Conservation (phyloP, 1,284 basidiomycete species). For the Heterobasidion occidentale region DNA sequence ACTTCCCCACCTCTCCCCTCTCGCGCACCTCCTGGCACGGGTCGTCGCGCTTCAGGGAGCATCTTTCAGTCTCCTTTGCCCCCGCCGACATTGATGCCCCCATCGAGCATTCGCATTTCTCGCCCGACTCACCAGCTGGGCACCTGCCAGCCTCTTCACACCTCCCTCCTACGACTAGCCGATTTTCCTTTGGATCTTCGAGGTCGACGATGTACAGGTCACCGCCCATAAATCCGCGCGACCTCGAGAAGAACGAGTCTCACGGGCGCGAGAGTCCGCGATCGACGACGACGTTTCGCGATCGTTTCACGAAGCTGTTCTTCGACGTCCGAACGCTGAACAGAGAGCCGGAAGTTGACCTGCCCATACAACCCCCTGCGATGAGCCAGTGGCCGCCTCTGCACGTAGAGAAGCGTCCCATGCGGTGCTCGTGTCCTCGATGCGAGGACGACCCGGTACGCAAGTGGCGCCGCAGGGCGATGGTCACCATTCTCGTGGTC, state of each 20-base stretch:
- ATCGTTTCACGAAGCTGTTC: constrained; percentile 28
- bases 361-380: constrained; percentile 20
- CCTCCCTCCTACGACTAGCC: constrained; percentile 2
- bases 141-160: constrained; percentile 7
- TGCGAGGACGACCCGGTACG: constrained; percentile 17
- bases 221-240: constrained; percentile 12
- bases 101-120: constrained; percentile 25
- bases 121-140: constrained; percentile 23
- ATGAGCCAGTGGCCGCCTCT: constrained; percentile 29
- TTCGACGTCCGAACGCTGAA: constrained; percentile 25
- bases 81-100: constrained; percentile 9
- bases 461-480: constrained; percentile 21
- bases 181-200: constrained; percentile 9
- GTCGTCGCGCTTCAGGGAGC: constrained; percentile 25
- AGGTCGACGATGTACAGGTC: constrained; percentile 9
- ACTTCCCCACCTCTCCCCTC: neutral
- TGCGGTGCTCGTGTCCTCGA: constrained; percentile 15
- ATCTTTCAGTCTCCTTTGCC: constrained; percentile 20
- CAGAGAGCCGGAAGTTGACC: constrained; percentile 17
- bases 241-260: constrained; percentile 18
- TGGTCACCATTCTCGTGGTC: constrained; percentile 26
- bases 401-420: constrained; percentile 28
- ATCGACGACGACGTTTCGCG: constrained; percentile 15
- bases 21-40: constrained; percentile 7
- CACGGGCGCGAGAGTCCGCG: constrained; percentile 9